A percentile compares a stretch with the other conserved stretches of the same genome.
Evolutionary conservation across 108 stramenopile species (phyloP).

Genomic region (Thalassiosira profunda): DNA sequence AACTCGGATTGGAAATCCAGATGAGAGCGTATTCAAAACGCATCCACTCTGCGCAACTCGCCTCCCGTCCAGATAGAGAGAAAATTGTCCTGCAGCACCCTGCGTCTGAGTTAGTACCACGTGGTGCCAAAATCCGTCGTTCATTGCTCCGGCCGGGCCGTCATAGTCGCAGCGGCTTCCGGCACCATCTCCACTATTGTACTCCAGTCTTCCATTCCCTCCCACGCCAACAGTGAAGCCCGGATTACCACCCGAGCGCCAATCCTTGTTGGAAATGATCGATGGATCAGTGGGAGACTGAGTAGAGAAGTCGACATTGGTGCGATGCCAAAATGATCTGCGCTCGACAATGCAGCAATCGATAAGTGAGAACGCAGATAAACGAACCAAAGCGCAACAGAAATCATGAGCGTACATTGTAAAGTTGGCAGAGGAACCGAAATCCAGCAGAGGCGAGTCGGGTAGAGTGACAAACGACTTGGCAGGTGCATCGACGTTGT

Average conservation of each 20-base stretch:
- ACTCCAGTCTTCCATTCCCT: background rate
- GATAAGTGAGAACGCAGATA: background rate
- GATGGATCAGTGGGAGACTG: background rate
- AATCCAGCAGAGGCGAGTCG: background rate
- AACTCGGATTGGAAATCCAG: background rate
- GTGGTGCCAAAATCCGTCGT: background rate
- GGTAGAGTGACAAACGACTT: background rate
- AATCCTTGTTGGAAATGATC: slow-evolving; percentile 12
- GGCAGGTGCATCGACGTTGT: background rate
- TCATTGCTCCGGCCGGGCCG: background rate
- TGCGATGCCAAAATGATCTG: slow-evolving; percentile 1
- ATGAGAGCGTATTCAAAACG: background rate
- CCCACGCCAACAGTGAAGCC: background rate
- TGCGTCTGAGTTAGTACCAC: background rate
- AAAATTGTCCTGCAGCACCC: background rate
- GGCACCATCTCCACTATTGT: background rate
- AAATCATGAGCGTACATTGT: background rate
- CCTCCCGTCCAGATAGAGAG: background rate
- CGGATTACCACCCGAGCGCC: background rate
- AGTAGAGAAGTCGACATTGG: background rate
- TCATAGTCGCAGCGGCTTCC: background rate
- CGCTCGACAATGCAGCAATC: background rate
- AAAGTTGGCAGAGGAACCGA: background rate
- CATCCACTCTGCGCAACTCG: background rate
- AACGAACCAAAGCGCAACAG: background rate